Percentiles rank a stretch among this genome's conserved stretches.
phyloP scores from a whole-genome alignment of 306 rosid genomes.

The Cicer cuneatum region DNA sequence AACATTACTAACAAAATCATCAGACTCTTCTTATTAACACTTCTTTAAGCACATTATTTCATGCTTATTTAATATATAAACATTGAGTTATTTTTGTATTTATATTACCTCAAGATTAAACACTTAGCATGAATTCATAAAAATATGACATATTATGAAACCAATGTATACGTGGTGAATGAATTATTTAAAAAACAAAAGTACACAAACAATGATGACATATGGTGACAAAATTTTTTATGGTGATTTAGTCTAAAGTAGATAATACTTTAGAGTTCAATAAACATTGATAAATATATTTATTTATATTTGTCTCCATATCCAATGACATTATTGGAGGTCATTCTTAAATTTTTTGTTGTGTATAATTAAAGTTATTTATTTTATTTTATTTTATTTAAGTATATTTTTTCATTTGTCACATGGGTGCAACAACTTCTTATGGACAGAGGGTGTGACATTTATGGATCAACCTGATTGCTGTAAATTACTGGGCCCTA shows the following conservation, averaged over 20 bases:
- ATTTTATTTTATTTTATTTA: background rate
- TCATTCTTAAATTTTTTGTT: too few relatives aligned
- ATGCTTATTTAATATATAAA: background rate
- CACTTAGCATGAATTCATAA: too few relatives aligned
- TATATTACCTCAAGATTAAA: too few relatives aligned
- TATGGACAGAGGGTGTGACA: background rate
- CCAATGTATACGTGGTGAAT: background rate
- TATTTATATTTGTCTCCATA: too few relatives aligned
- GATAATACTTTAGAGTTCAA: too few relatives aligned
- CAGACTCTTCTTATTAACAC: background rate
- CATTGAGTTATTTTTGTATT: too few relatives aligned
- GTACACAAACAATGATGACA: background rate
- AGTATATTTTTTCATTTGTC: background rate
- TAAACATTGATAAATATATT: too few relatives aligned
- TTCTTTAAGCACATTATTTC: background rate
- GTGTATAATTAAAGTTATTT: too few relatives aligned
- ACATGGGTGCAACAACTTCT: background rate
- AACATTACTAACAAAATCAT: slow-evolving; percentile 32
- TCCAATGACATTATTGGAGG: too few relatives aligned
- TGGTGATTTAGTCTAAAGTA: too few relatives aligned
- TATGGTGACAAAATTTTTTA: too few relatives aligned
- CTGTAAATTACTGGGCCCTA: slow-evolving; percentile 9
- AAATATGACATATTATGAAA: too few relatives aligned
- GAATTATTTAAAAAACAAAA: background rate
- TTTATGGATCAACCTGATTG: background rate